These are phyloP conservation scores for Hemileia vastatrix DNA, from an alignment of 1,284 basidiomycete genomes.

Conservation along the genomic window DNA sequence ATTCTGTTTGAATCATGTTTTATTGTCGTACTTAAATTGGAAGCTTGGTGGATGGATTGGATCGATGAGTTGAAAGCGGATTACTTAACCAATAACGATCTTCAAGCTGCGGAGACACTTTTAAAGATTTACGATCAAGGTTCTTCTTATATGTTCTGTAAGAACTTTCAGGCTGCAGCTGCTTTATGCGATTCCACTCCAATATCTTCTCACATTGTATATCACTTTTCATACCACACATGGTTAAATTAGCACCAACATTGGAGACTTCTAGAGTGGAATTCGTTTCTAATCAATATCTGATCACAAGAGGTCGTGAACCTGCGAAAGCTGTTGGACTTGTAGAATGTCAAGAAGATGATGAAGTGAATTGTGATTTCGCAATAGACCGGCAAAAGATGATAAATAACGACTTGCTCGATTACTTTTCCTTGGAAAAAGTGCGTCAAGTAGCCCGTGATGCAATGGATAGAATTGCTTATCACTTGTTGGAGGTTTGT, in stretches of 20 bases:
- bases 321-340: constrained; percentile 3
- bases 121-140: constrained; percentile 21
- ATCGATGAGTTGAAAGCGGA: too few species aligned
- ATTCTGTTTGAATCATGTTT: too few species aligned
- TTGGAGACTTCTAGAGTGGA: constrained; percentile 9
- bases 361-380: neutral
- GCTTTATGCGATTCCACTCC: neutral
- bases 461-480: constrained; percentile 18
- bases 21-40: too few species aligned
- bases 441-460: constrained; percentile 15
- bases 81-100: too few species aligned
- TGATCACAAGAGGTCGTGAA: constrained; percentile 7
- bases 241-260: constrained; percentile 5
- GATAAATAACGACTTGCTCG: constrained; percentile 1
- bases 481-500: constrained; percentile 20
- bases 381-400: neutral
- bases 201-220: neutral
- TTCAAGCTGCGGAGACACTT: constrained; percentile 4
- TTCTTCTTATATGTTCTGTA: constrained; percentile 21
- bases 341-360: constrained; percentile 2
- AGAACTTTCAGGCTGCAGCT: neutral
- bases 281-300: constrained; percentile 14
- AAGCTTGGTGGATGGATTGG: too few species aligned
- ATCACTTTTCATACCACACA: neutral
- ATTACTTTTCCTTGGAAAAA: constrained; percentile 12